Evolutionary conservation across 2,329 filamentous ascomycete genomes (phyloP).

Genomic region (Coniochaeta sp.): DNA sequence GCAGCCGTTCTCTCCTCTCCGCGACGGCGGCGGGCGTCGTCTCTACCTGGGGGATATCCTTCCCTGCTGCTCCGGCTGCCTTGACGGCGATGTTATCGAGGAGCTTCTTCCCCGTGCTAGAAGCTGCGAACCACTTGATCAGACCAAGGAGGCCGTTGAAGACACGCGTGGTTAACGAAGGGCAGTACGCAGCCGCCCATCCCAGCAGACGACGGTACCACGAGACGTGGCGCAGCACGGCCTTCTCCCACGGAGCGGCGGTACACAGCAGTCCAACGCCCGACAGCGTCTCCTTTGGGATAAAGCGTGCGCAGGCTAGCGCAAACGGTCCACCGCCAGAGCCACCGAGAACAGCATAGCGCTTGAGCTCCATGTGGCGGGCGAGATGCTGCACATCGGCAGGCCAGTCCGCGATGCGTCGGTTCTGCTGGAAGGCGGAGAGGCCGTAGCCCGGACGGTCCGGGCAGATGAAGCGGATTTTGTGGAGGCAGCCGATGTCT

Average conservation of each 20-base stretch:
- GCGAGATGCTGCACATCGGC: constrained; percentile 25
- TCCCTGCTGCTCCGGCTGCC: constrained; percentile 4
- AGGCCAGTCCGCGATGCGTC: constrained; percentile 25
- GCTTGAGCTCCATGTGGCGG: constrained; percentile 12
- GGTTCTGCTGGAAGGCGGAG: constrained; percentile 25
- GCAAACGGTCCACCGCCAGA: constrained; percentile 30
- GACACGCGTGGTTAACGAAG: constrained; percentile 12
- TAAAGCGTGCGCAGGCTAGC: constrained; percentile 23
- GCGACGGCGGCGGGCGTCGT: constrained; percentile 6
- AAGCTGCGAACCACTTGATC: constrained; percentile 12
- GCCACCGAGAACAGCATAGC: constrained; percentile 25
- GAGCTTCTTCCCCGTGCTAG: constrained; percentile 10
- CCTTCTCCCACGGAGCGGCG: constrained; percentile 25
- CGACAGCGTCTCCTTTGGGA: constrained; percentile 22
- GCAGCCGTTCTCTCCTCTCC: constrained; percentile 17
- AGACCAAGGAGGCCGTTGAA: constrained; percentile 13
- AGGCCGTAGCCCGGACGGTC: constrained; percentile 36
- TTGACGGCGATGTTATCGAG: constrained; percentile 16
- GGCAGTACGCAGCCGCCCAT: constrained; percentile 15
- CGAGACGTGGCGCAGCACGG: constrained; percentile 19
- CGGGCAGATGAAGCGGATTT: constrained; percentile 27
- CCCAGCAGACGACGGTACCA: constrained; percentile 8
- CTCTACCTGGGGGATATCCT: constrained; percentile 3
- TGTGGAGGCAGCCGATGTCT: constrained; percentile 15
- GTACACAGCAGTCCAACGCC: constrained; percentile 29